Evolutionary conservation across 2,329 filamentous ascomycete genomes (phyloP), one percentile per base, ranked within the genome.

Genomic region (Aspergillus ruber): DNA sequence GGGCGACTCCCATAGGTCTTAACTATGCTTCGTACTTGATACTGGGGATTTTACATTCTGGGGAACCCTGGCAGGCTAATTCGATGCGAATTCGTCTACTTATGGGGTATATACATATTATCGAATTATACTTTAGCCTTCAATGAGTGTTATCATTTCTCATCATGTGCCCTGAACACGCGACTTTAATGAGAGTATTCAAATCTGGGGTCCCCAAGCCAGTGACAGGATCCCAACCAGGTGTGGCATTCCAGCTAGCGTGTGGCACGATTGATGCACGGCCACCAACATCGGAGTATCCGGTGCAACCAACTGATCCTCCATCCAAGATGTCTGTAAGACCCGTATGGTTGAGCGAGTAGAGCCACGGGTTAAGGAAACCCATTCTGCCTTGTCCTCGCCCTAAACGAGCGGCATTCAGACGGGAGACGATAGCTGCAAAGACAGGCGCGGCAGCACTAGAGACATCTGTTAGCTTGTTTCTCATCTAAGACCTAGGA

Each of bases 311-410:
- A 5, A 52, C 60, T 1, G 74, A 76, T 8, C 70, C 69, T 23
- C 74, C 76, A 25, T 69, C 55, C 10, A 72, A 65, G 45, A 78
- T 77, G 55, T 78, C 76, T 2, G 68, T 78, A 42, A 78, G 62
- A 2, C 72, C 74, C 17, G 62, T 55, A 50, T 65, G 63, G 17
- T 69, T 72, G 33, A 68, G 51, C 20, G 63, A 65, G 56, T 83
- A 84, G 13, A 84, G 65, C 76, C 78, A 81, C 1, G 81, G 80
- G 60, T 84, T 84, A 21, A 84, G 62, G 57, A 82, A 84, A 1
- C 81, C 81, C 56, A 84, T 65, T 0, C 70, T 58, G 6, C 74
- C 62, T 59, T 75, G 75, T 1, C 79, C 78, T n/a, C 70, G 68
- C 13, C 75, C 68, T 42, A 85, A 65, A 27, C 82, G 73, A 18